These are phyloP conservation scores for Erodium texanum DNA, from an alignment of 441 rosid species.

Conservation along the genomic window DNA sequence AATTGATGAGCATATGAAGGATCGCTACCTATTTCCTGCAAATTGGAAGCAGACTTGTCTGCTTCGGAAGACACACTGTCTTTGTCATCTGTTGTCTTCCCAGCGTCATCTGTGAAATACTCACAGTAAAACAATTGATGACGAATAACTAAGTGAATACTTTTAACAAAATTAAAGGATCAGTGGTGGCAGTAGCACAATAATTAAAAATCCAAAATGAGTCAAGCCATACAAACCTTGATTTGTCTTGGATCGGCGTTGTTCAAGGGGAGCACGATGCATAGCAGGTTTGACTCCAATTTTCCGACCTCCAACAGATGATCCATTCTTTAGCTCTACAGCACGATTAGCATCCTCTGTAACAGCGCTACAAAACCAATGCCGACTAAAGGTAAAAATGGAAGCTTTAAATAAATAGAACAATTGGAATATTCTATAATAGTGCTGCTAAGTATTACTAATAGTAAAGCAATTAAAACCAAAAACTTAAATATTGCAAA, in stretches of 20 bases:
- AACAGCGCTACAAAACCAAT: conserved; percentile 52
- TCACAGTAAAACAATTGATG: conserved; percentile 1
- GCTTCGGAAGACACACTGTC: conserved; percentile 22
- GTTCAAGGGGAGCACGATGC: conserved; percentile 65
- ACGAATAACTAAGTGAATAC: background rate
- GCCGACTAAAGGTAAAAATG: conserved; percentile 1
- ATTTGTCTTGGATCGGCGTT: conserved; percentile 53
- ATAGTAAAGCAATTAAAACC: background rate
- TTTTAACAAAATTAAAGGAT: conserved; percentile 9
- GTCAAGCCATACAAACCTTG: conserved; percentile 38
- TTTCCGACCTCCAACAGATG: conserved; percentile 67
- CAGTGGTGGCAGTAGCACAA: background rate
- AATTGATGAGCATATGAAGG: background rate
- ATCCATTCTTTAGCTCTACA: conserved; percentile 61
- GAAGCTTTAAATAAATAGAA: no score
- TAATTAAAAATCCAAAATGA: conserved; percentile 6
- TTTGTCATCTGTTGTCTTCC: conserved; percentile 24
- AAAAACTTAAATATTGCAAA: background rate
- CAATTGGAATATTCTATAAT: background rate
- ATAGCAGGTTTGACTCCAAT: conserved; percentile 73
- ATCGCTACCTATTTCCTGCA: conserved; percentile 28
- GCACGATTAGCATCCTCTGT: conserved; percentile 77
- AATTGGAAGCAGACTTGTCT: conserved; percentile 27
- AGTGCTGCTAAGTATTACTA: background rate
- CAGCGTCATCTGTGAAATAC: conserved; percentile 30